Conservation (phyloP, 306 rosid species). For the Corylus heterophylla region DNA sequence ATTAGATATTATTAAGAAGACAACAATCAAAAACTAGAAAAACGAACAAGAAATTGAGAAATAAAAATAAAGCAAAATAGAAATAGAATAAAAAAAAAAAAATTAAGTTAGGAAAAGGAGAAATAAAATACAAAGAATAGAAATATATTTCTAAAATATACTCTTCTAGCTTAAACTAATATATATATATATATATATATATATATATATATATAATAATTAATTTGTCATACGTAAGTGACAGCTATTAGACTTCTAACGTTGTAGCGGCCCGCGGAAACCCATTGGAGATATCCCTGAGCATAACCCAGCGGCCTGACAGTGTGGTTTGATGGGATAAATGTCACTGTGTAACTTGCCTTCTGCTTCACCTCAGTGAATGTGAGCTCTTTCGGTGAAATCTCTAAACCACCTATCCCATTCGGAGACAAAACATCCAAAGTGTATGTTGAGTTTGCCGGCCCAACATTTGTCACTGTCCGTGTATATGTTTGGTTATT, state of each 20-base stretch:
- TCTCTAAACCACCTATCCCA: constrained; percentile 24
- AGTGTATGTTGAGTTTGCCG: constrained; percentile 32
- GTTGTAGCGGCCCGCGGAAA: constrained; percentile 33
- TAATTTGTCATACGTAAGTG: constrained; percentile 22
- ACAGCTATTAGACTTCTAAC: constrained; percentile 46
- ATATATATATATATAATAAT: too few species aligned
- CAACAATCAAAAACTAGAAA: too few species aligned
- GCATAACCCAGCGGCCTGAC: constrained; percentile 10
- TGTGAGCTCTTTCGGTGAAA: constrained; percentile 28
- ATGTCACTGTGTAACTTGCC: constrained; percentile 27
- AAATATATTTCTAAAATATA: too few species aligned
- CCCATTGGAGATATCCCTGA: constrained; percentile 53
- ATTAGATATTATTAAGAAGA: too few species aligned
- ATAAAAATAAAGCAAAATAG: too few species aligned
- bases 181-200: too few species aligned
- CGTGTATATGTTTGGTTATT: constrained; percentile 33
- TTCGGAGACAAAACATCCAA: constrained; percentile 27
- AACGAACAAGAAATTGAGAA: too few species aligned
- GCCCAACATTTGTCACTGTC: constrained; percentile 52
- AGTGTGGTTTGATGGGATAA: constrained; percentile 18
- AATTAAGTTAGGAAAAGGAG: too few species aligned
- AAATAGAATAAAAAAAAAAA: too few species aligned
- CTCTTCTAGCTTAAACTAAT: too few species aligned
- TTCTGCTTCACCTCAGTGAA: constrained; percentile 45
- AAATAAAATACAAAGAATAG: too few species aligned